These are phyloP conservation scores for Microbotryomycetes sp. DNA, from an alignment of 1,284 basidiomycete genomes.

Conservation along the genomic window DNA sequence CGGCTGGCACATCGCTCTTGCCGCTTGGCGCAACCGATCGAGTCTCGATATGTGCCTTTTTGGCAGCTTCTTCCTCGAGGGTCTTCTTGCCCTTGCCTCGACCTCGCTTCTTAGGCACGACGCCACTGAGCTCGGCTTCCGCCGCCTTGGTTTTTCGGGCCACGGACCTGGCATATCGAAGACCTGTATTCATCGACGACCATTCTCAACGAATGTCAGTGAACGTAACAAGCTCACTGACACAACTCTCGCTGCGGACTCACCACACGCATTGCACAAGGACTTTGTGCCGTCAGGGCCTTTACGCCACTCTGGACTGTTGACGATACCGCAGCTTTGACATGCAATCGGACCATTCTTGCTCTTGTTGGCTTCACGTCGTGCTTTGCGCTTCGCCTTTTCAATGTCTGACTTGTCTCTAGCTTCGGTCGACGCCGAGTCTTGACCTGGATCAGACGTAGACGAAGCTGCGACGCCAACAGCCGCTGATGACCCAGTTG, in stretches of 20 bases:
- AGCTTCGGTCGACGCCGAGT: constrained; percentile 9
- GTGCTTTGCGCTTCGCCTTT: constrained; percentile 43
- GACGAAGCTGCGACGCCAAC: neutral
- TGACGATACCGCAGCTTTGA: constrained; percentile 71
- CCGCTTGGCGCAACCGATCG: no score
- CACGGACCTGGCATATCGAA: constrained; percentile 27
- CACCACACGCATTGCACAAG: constrained; percentile 75
- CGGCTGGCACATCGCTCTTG: no score
- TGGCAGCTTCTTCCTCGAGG: neutral
- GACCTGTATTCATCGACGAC: constrained; percentile 3
- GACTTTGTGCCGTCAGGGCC: constrained; percentile 76
- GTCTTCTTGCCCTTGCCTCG: neutral
- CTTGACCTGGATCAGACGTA: neutral
- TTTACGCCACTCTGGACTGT: constrained; percentile 91
- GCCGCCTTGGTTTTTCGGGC: constrained; percentile 21
- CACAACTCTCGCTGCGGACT: constrained; percentile 43
- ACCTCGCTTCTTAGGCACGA: neutral
- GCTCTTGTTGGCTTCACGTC: constrained; percentile 50
- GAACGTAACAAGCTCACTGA: constrained; percentile 15
- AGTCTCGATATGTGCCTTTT: no score
- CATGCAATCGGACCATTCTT: constrained; percentile 45
- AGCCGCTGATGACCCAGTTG: neutral
- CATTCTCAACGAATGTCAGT: neutral
- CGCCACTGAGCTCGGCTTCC: neutral
- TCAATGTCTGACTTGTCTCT: constrained; percentile 30